phyloP scores from a whole-genome alignment of 129 eudicot genomes.

The Flaveria brownii region DNA sequence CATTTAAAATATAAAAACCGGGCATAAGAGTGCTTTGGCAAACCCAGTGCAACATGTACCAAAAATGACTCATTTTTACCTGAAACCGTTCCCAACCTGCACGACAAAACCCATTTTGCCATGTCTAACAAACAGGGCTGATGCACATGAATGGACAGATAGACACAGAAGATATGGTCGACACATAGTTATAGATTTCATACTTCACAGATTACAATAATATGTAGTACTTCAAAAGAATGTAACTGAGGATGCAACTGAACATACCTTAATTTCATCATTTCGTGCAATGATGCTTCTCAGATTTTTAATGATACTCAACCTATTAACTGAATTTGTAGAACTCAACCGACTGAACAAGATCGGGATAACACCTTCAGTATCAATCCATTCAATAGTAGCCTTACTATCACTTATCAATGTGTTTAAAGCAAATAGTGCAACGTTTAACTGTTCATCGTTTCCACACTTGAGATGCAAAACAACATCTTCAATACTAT shows the following conservation, averaged over 20 bases:
- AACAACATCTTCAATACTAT: constrained; percentile 53
- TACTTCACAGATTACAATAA: neutral
- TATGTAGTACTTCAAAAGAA: too few relatives aligned
- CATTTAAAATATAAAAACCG: neutral
- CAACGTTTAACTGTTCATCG: constrained; percentile 56
- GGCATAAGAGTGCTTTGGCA: neutral
- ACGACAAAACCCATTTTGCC: neutral
- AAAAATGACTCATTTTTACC: neutral
- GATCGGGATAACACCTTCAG: constrained; percentile 57
- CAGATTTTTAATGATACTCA: constrained; percentile 52
- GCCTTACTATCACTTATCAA: constrained; percentile 45
- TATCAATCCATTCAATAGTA: constrained; percentile 50
- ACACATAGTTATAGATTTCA: neutral
- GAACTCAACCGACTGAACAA: constrained; percentile 57
- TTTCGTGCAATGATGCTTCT: constrained; percentile 48
- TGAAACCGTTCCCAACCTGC: neutral
- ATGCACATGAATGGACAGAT: neutral
- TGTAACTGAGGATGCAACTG: neutral
- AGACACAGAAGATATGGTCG: neutral
- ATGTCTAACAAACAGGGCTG: neutral
- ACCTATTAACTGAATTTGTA: constrained; percentile 52
- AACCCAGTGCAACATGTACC: neutral
- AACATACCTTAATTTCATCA: constrained; percentile 59
- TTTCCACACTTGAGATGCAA: constrained; percentile 68
- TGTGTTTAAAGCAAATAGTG: constrained; percentile 43